Conservation (phyloP, 1,284 basidiomycete genomes). For the Entoloma clypeatum region DNA sequence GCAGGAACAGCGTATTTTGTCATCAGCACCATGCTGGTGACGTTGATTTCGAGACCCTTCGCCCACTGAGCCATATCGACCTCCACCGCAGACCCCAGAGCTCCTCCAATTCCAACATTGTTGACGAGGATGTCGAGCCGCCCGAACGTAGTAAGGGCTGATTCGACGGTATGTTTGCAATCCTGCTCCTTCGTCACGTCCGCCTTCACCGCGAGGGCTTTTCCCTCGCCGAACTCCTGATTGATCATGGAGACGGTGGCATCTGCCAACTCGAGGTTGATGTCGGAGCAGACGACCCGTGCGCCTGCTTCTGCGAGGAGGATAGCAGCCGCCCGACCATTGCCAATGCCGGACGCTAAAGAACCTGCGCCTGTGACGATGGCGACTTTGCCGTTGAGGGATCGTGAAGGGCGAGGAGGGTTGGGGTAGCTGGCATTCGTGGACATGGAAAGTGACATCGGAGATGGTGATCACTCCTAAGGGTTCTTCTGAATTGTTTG, state of each 20-base stretch:
- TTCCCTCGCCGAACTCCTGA: constrained; percentile 29
- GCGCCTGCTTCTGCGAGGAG: constrained; percentile 36
- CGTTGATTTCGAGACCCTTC: constrained; percentile 31
- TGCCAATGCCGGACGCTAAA: constrained; percentile 34
- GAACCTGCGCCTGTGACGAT: constrained; percentile 39
- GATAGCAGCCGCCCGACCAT: constrained; percentile 36
- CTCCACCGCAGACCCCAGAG: constrained; percentile 30
- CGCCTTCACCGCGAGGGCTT: constrained; percentile 29
- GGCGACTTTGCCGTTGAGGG: constrained; percentile 31
- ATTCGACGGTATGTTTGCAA: constrained; percentile 30
- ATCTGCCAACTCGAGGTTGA: constrained; percentile 31
- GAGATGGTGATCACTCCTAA: constrained; percentile 13
- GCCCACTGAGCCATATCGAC: constrained; percentile 33
- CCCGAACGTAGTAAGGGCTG: constrained; percentile 28
- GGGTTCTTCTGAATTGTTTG: constrained; percentile 15
- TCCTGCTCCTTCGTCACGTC: constrained; percentile 32
- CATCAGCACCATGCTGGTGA: constrained; percentile 37
- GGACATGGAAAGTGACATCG: constrained; percentile 27
- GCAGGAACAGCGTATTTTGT: constrained; percentile 34
- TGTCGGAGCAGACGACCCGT: constrained; percentile 32
- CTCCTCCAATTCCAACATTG: constrained; percentile 38
- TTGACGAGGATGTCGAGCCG: constrained; percentile 38
- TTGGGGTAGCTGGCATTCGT: constrained; percentile 19
- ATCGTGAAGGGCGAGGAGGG: constrained; percentile 28
- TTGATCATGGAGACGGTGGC: constrained; percentile 35